Evolutionary conservation across 805 yeast species (phyloP).

Genomic region (Starmerella roubikii): DNA sequence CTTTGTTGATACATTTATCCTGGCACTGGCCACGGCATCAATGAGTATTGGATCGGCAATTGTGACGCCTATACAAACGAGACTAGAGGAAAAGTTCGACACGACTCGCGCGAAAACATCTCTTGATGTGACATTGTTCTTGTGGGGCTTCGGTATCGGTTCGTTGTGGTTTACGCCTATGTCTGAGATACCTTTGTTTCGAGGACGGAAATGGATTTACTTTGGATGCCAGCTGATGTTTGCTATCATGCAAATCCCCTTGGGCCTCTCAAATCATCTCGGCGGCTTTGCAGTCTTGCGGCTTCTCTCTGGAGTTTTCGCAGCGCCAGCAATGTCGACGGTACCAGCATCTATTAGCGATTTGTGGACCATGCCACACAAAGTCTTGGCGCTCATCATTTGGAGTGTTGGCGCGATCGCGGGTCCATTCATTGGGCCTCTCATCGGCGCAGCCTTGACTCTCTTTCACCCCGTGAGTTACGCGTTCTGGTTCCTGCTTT

Average conservation of each 20-base stretch:
- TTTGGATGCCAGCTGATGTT: slow-evolving; percentile 35
- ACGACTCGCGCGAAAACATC: slow-evolving; percentile 34
- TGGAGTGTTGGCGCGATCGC: slow-evolving; percentile 44
- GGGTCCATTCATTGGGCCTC: slow-evolving; percentile 46
- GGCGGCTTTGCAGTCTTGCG: slow-evolving; percentile 39
- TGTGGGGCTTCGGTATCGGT: slow-evolving; percentile 48
- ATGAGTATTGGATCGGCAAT: slow-evolving; percentile 50
- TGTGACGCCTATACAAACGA: slow-evolving; percentile 40
- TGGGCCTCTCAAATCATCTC: slow-evolving; percentile 38
- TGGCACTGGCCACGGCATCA: slow-evolving; percentile 35
- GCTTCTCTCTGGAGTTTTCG: slow-evolving; percentile 40
- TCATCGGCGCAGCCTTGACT: slow-evolving; percentile 40
- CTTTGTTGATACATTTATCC: slow-evolving; percentile 28
- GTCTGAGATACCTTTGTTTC: slow-evolving; percentile 34
- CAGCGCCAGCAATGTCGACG: slow-evolving; percentile 43
- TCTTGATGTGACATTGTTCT: slow-evolving; percentile 41
- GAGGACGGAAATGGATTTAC: slow-evolving; percentile 39
- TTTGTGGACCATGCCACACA: slow-evolving; percentile 30
- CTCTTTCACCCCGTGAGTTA: slow-evolving; percentile 39
- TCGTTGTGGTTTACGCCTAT: slow-evolving; percentile 44
- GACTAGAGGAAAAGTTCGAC: slow-evolving; percentile 31
- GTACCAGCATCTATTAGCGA: slow-evolving; percentile 49
- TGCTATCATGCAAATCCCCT: slow-evolving; percentile 41
- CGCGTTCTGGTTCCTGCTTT: slow-evolving; percentile 39
- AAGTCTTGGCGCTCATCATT: slow-evolving; percentile 35